Evolutionary conservation across 139 green algal species (phyloP), one percentile per base, ranked within the genome.

Genomic region (Ostreobium quekettii): DNA sequence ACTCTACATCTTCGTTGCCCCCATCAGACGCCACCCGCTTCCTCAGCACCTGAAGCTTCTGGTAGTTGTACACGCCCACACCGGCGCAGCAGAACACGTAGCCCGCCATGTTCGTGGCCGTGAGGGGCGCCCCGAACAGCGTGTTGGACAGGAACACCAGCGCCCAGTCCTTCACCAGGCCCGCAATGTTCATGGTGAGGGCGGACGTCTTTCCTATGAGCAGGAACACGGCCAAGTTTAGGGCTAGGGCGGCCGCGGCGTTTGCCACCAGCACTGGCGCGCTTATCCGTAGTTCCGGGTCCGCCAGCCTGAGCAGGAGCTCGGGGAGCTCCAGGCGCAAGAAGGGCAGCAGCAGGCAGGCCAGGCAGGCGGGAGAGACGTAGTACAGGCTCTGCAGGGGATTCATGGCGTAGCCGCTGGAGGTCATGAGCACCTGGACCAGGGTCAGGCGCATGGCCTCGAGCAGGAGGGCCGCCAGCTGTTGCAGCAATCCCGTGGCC

Each of bases 91-190:
- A 89, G 74, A 86, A 85, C 3, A 74, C 64, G 64, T 86, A 87
- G 15, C 81, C 93, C 15, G 82, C 37, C 31, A 99, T 76, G 73
- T 95, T 98, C 38, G 94, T 48, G 2, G 59, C 58, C 1, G 93
- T 96, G 19, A 97, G 81, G 26, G 90, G 88, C 2, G 90, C 85
- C 1, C 86, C 73, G 76, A 97, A 98, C 19, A 98, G 15, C 47
- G 74, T 86, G 58, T 73, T 91, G 36, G 85, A 95, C 71, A 95
- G 88, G 78, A 86, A 91, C 64, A 98, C 98, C 33, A 98, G 87
- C 80, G 95, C 77, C 92, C 91, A 98, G 85, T 98, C 93, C 82
- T 98, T 98, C 72, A 98, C 89, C 24, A 98, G 90, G 1, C 93
- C 91, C 8, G 90, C 90, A 36, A 97, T 95, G 80, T 97, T 97